These are phyloP conservation scores for Solanum chmielewskii DNA, from an alignment of 257 asterid genomes.

Conservation along the genomic window DNA sequence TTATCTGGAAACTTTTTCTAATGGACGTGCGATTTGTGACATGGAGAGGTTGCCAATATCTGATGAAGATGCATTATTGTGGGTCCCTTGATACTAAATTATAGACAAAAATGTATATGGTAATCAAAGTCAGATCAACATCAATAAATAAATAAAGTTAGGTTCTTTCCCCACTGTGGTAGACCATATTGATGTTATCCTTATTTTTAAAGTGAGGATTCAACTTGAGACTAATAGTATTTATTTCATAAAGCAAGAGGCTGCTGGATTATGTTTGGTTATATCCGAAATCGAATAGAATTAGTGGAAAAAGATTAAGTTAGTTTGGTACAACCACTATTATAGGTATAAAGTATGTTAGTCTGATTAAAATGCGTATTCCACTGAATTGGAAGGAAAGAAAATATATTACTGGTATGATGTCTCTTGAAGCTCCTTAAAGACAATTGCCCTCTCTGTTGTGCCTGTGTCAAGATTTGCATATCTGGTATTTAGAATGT, in stretches of 20 bases:
- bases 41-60: slow-evolving; percentile 30
- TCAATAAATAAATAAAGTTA: slow-evolving; percentile 34
- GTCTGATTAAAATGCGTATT: neutral
- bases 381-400: neutral
- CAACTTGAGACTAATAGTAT: slow-evolving; percentile 15
- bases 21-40: slow-evolving; percentile 20
- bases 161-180: slow-evolving; percentile 46
- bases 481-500: neutral
- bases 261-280: slow-evolving; percentile 6
- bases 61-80: slow-evolving; percentile 23
- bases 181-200: slow-evolving; percentile 26
- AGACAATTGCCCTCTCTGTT: neutral
- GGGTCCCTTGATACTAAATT: slow-evolving; percentile 24
- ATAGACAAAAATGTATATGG: slow-evolving; percentile 23
- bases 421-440: neutral
- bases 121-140: slow-evolving; percentile 37
- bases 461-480: neutral
- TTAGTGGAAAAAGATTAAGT: neutral
- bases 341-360: neutral
- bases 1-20: neutral
- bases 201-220: slow-evolving; percentile 15
- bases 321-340: slow-evolving; percentile 9
- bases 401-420: neutral
- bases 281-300: neutral
- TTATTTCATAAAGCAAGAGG: slow-evolving; percentile 4